phyloP scores from a whole-genome alignment of 1,284 basidiomycete genomes.

The Earliella scabrosa region DNA sequence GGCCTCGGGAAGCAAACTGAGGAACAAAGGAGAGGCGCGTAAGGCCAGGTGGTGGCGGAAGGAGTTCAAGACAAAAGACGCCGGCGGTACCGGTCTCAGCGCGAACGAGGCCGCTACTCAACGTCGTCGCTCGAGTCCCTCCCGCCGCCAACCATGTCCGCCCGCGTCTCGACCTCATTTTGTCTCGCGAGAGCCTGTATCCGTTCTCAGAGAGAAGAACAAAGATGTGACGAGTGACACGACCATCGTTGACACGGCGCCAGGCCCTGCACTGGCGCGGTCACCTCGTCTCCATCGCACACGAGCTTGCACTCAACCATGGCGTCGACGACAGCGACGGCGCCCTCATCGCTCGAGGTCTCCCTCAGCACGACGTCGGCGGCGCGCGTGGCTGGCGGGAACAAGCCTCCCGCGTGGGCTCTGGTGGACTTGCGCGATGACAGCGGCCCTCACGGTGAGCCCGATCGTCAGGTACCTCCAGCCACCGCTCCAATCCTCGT shows the following conservation, averaged over 20 bases:
- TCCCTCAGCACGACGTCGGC: background rate
- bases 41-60: background rate
- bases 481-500: conserved; percentile 5
- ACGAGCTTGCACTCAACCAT: background rate
- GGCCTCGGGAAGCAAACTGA: background rate
- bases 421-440: conserved; percentile 7
- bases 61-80: conserved; percentile 2
- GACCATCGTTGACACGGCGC: conserved; percentile 2
- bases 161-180: background rate
- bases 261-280: conserved; percentile 1
- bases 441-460: background rate
- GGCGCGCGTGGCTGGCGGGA: background rate
- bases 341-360: background rate
- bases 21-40: background rate
- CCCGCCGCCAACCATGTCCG: background rate
- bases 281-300: background rate
- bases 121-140: background rate
- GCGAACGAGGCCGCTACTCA: background rate
- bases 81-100: background rate
- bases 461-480: conserved; percentile 3
- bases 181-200: background rate
- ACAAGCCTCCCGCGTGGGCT: conserved; percentile 6
- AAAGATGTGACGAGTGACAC: conserved; percentile 9
- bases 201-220: background rate
- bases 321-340: background rate